Conservation (phyloP, 176 grass and related monocot genomes). For the Dendrocalamus sinicus region DNA sequence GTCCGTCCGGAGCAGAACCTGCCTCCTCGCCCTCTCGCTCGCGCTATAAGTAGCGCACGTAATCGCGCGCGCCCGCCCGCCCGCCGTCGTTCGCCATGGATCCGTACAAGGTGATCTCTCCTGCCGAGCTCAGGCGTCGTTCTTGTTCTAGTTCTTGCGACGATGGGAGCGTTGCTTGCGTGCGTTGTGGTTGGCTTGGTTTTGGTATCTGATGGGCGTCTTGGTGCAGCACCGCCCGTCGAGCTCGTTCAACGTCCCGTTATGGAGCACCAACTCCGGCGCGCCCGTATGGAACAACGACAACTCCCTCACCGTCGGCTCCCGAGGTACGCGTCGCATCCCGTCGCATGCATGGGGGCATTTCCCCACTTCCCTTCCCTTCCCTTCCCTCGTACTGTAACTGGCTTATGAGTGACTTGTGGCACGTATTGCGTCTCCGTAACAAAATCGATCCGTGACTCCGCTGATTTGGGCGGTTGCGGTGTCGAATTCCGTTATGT, state of each 20-base stretch:
- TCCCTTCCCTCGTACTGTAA: not conserved
- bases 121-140: not conserved
- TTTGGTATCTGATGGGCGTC: not conserved
- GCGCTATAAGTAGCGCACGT: not conserved
- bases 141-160: not conserved
- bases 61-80: not conserved
- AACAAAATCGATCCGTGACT: not conserved
- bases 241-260: conserved; percentile 67
- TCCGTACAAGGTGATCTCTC: conserved; percentile 68
- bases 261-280: conserved; percentile 96
- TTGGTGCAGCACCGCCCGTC: conserved; percentile 78
- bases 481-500: not conserved
- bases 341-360: no score
- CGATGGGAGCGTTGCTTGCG: not conserved
- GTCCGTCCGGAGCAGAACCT: not conserved
- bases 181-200: not conserved
- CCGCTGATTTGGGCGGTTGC: not conserved
- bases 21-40: not conserved
- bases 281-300: conserved; percentile 98
- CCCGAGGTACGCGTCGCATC: conserved; percentile 59
- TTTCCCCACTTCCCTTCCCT: not conserved
- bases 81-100: conserved; percentile 64
- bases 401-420: no score
- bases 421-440: not conserved
- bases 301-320: conserved; percentile 79